A percentile compares a stretch with the other conserved stretches of the same genome.
phyloP scores from a whole-genome alignment of 2,329 filamentous ascomycete genomes.

The Pseudonectria foliicola region DNA sequence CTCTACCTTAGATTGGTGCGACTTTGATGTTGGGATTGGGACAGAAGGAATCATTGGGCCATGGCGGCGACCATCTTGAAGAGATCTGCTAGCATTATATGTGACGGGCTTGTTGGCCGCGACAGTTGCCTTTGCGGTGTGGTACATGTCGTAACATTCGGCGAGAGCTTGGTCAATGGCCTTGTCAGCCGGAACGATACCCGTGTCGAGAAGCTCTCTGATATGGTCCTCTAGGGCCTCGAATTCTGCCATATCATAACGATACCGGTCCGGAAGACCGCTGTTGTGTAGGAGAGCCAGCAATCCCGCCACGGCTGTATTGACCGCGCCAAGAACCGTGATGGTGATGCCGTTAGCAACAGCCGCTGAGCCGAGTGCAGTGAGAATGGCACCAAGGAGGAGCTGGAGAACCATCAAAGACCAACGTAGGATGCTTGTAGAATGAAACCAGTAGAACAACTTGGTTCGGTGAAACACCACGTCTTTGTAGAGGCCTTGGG shows the following conservation, averaged over 20 bases:
- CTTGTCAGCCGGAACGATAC: conserved; percentile 35
- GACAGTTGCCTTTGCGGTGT: conserved; percentile 40
- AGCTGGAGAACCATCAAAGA: conserved; percentile 42
- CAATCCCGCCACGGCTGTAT: conserved; percentile 43
- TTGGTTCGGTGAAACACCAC: conserved; percentile 37
- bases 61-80: conserved; percentile 7
- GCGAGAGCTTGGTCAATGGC: conserved; percentile 40
- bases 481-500: conserved; percentile 42
- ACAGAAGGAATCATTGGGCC: conserved; percentile 1
- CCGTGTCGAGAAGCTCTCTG: conserved; percentile 41
- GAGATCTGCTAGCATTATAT: conserved; percentile 25
- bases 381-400: conserved; percentile 40
- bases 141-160: conserved; percentile 39
- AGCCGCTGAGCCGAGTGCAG: conserved; percentile 40
- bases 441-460: conserved; percentile 37
- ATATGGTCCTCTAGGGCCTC: conserved; percentile 42
- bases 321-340: conserved; percentile 42
- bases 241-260: conserved; percentile 43
- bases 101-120: conserved; percentile 39
- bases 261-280: conserved; percentile 44
- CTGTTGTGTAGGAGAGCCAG: conserved; percentile 48
- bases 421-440: conserved; percentile 37
- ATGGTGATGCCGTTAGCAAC: conserved; percentile 32
- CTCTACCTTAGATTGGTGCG: conserved; percentile 2
- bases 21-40: conserved; percentile 5